Percentiles rank a stretch among this genome's conserved stretches.
These are phyloP conservation scores for Chalaropsis thielavioides DNA, from an alignment of 2,329 filamentous ascomycete species.

Conservation along the genomic window DNA sequence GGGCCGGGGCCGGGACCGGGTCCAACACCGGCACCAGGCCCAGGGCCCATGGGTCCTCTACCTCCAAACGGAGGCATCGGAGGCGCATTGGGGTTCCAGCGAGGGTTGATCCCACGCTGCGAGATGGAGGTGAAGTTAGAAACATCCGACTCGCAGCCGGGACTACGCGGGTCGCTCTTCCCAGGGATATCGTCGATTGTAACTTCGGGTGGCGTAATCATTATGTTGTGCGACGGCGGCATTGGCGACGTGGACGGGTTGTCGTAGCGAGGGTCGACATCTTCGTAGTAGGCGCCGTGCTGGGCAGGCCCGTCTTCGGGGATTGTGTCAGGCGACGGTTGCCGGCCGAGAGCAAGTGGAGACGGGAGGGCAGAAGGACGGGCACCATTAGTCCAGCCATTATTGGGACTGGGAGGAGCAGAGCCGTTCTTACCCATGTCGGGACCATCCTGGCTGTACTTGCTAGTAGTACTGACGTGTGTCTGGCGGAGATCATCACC, in stretches of 20 bases:
- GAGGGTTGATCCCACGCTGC: constrained; percentile 75
- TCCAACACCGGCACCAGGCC: not conserved
- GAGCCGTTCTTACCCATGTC: not conserved
- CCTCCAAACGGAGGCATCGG: constrained; percentile 24
- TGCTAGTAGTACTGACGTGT: constrained; percentile 51
- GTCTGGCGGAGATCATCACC: constrained; percentile 24
- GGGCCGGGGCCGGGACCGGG: not conserved
- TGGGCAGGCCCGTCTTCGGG: constrained; percentile 22
- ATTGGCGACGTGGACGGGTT: constrained; percentile 20
- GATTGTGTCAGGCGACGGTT: not conserved
- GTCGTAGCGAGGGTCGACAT: constrained; percentile 78
- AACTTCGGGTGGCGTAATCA: constrained; percentile 24
- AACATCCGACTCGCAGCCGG: constrained; percentile 55
- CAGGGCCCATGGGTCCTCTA: not conserved
- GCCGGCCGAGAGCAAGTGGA: constrained; percentile 22
- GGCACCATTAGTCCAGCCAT: constrained; percentile 22
- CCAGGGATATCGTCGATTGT: constrained; percentile 50
- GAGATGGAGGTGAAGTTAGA: constrained; percentile 84
- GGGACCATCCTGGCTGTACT: constrained; percentile 48
- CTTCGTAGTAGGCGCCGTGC: constrained; percentile 64
- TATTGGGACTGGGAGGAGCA: not conserved
- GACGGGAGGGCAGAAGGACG: constrained; percentile 29
- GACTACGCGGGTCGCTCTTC: constrained; percentile 47
- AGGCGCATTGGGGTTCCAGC: constrained; percentile 52
- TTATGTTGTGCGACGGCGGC: constrained; percentile 1